Conservation (phyloP, 768 basidiomycete genomes). For the Boletus sp. region DNA sequence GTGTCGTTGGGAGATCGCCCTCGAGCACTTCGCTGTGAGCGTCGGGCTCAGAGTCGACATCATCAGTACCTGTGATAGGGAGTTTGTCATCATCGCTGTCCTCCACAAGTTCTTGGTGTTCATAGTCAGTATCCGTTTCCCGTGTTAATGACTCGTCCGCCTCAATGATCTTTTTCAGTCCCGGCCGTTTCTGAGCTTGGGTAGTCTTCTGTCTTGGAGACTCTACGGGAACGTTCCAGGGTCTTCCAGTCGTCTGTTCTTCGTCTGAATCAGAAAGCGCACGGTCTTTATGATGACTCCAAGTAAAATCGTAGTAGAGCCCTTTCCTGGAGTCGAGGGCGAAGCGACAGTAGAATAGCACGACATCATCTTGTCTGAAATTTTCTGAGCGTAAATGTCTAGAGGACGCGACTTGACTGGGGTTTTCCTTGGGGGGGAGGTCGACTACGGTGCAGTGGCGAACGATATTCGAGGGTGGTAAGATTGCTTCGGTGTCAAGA, state of each 20-base stretch:
- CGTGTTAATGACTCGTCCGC: constrained; percentile 18
- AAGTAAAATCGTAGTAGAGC: constrained; percentile 59
- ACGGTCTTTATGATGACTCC: constrained; percentile 45
- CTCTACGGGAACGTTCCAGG: constrained; percentile 45
- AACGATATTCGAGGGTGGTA: constrained; percentile 51
- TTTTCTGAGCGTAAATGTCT: constrained; percentile 10
- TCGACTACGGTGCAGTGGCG: constrained; percentile 49
- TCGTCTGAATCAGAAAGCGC: constrained; percentile 33
- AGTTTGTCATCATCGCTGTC: constrained; percentile 23
- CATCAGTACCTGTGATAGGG: constrained; percentile 10
- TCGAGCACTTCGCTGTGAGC: constrained; percentile 23
- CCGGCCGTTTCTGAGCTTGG: constrained; percentile 19
- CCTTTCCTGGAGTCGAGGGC: constrained; percentile 59
- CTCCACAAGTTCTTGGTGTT: constrained; percentile 17
- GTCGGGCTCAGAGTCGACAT: constrained; percentile 28
- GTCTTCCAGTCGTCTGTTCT: constrained; percentile 36
- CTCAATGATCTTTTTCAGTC: constrained; percentile 21
- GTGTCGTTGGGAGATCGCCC: constrained; percentile 44
- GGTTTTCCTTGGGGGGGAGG: constrained; percentile 11
- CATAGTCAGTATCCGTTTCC: constrained; percentile 22
- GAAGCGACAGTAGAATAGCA: constrained; percentile 51
- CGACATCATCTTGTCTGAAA: constrained; percentile 16
- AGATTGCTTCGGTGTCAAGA: constrained; percentile 43
- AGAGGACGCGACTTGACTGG: constrained; percentile 11
- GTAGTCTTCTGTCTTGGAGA: constrained; percentile 4